Evolutionary conservation across 768 basidiomycete species (phyloP).

Genomic region (Gymnopilus junonius): DNA sequence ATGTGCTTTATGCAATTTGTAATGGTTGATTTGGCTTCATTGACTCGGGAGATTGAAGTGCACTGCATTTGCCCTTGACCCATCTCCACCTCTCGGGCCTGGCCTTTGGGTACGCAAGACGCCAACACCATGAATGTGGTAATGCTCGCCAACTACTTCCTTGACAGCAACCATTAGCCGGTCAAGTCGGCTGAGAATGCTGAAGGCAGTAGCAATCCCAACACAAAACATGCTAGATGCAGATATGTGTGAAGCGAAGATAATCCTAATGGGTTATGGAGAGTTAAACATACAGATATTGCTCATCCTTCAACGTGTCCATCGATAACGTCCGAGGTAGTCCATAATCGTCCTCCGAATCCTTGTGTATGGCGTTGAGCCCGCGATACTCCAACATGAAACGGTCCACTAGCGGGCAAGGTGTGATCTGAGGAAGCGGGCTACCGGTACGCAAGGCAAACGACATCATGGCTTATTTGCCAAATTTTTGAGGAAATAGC

Average conservation of each 20-base stretch:
- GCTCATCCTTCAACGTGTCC: slow-evolving; percentile 75
- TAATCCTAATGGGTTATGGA: too few relatives aligned
- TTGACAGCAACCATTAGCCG: slow-evolving; percentile 81
- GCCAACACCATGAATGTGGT: slow-evolving; percentile 78
- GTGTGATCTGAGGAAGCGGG: slow-evolving; percentile 86
- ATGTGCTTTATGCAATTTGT: too few relatives aligned
- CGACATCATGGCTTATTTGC: slow-evolving; percentile 69
- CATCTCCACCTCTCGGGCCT: neutral
- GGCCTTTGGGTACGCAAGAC: neutral
- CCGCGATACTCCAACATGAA: slow-evolving; percentile 57
- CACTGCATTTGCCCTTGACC: slow-evolving; percentile 16
- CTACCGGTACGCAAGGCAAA: slow-evolving; percentile 73
- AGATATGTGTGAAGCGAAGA: too few relatives aligned
- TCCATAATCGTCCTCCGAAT: slow-evolving; percentile 76
- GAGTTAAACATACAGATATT: slow-evolving; percentile 68
- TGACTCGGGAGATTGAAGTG: slow-evolving; percentile 9
- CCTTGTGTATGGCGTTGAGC: slow-evolving; percentile 68
- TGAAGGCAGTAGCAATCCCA: slow-evolving; percentile 70
- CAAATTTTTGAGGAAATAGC: neutral
- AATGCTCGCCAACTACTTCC: slow-evolving; percentile 86
- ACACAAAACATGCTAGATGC: slow-evolving; percentile 67
- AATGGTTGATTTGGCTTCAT: too few relatives aligned
- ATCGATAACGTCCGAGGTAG: slow-evolving; percentile 71
- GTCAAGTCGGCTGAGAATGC: slow-evolving; percentile 75
- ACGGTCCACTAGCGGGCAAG: slow-evolving; percentile 64